A percentile compares a stretch with the other conserved stretches of the same genome.
phyloP scores from a whole-genome alignment of 805 yeast genomes.

The Cyberlindnera suaveolens region DNA sequence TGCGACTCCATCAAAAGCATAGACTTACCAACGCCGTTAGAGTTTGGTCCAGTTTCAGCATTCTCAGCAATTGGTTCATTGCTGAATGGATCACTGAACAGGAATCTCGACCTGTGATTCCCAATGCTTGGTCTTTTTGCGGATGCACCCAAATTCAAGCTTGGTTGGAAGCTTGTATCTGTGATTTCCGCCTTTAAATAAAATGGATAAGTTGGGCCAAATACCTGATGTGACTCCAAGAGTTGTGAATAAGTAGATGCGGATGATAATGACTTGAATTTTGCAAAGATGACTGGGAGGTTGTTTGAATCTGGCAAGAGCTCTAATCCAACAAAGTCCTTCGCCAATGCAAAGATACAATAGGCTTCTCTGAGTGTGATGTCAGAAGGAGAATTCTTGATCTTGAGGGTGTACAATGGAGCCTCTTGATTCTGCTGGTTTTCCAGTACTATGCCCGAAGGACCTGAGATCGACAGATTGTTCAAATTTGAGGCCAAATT shows the following conservation, averaged over 20 bases:
- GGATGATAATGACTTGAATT: slow-evolving; percentile 36
- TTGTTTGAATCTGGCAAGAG: slow-evolving; percentile 30
- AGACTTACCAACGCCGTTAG: slow-evolving; percentile 35
- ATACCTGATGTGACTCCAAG: slow-evolving; percentile 37
- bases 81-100: slow-evolving; percentile 62
- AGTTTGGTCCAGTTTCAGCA: slow-evolving; percentile 16
- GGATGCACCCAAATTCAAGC: slow-evolving; percentile 21
- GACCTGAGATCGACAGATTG: slow-evolving; percentile 11
- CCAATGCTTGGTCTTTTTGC: slow-evolving; percentile 50
- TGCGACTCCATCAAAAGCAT: slow-evolving; percentile 34
- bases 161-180: slow-evolving; percentile 21
- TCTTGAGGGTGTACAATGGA: slow-evolving; percentile 27
- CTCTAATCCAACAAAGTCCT: slow-evolving; percentile 50
- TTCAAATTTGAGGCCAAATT: slow-evolving; percentile 15
- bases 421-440: slow-evolving; percentile 1
- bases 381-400: slow-evolving; percentile 59
- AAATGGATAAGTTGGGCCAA: slow-evolving; percentile 42
- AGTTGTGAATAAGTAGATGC: slow-evolving; percentile 38
- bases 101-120: slow-evolving; percentile 58
- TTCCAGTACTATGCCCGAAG: background rate
- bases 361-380: slow-evolving; percentile 60
- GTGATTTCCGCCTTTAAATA: slow-evolving; percentile 36
- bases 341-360: slow-evolving; percentile 62
- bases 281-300: slow-evolving; percentile 36
- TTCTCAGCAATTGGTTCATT: slow-evolving; percentile 22